Percentiles rank a stretch among this genome's conserved stretches.
Evolutionary conservation across 805 yeast genomes (phyloP).

Genomic region (Ascoidea tarda): DNA sequence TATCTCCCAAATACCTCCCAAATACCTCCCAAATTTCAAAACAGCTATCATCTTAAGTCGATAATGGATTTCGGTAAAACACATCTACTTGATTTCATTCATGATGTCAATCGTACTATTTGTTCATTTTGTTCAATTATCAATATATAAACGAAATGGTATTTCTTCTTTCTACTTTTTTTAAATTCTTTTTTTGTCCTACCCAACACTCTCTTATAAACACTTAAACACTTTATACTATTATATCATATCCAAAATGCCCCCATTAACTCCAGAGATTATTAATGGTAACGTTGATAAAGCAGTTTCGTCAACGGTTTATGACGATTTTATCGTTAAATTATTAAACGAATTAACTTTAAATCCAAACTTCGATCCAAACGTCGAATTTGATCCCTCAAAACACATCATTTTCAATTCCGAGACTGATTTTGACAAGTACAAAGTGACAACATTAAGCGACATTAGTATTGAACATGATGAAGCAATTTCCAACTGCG

Average conservation of each 20-base stretch:
- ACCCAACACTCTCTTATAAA: too few relatives aligned
- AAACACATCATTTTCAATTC: conserved; percentile 20
- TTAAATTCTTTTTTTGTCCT: too few relatives aligned
- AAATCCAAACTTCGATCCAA: conserved; percentile 10
- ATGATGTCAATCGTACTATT: too few relatives aligned
- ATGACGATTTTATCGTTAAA: conserved; percentile 4
- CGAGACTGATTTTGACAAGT: conserved; percentile 11
- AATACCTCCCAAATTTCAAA: too few relatives aligned
- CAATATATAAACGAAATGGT: too few relatives aligned
- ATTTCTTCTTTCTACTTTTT: too few relatives aligned
- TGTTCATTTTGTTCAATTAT: too few relatives aligned
- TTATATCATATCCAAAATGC: background rate
- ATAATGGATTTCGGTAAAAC: too few relatives aligned
- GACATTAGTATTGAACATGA: conserved; percentile 29
- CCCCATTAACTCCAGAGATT: background rate
- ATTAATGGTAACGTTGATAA: background rate
- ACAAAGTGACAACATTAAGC: conserved; percentile 25
- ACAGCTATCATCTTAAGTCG: too few relatives aligned
- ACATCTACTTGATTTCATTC: too few relatives aligned
- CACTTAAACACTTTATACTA: too few relatives aligned
- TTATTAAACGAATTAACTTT: conserved; percentile 12
- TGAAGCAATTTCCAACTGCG: conserved; percentile 32
- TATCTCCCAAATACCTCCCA: too few relatives aligned
- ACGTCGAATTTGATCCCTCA: conserved; percentile 19
- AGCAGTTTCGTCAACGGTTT: background rate